Evolutionary conservation across 257 asterid species (phyloP), one percentile per base, ranked within the genome.

Genomic region (Mitragyna speciosa): DNA sequence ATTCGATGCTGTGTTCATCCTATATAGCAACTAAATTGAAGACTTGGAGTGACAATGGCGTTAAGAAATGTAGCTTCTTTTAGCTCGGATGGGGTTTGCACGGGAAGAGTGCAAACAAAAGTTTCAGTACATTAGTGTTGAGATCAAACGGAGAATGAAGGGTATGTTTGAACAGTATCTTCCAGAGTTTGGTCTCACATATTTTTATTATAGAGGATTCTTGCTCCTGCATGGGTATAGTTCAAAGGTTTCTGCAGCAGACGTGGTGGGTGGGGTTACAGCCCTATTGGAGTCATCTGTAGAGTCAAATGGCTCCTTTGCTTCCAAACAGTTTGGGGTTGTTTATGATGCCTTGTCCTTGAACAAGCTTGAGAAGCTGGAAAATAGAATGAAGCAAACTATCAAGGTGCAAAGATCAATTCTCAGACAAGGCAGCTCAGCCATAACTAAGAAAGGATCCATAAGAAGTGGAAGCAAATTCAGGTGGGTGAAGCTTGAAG

Each of bases 21-120:
- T 96, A 94, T 67, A 87, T 94, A 58, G 98, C 99, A 12, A 94
- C 99, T 70, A 94, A 96, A 73, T 78, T 96, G 73, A 96, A 94
- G 87, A 94, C 99, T 1, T 96, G 98, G 99, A 96, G 96, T 79
- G 98, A 92, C 86, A 93, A 90, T 47, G 98, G 99, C 76, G 79
- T 94, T 81, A 94, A 89, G 84, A 92, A 88, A 91, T 92, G 98
- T 96, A 90, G 84, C 97, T 96, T 75, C 97, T 96, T 82, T 84
- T 96, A 78, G 98, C 93, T 52, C 87, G 99, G 33, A 96, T 96
- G 98, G 98, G 99, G 69, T 96, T 92, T 80, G 95, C 98, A 12
- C 83, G 93, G 54, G 97, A 91, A 8, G 97, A 94, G 79, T 96
- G 98, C 93, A 96, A 91, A 63, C 99, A 96, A 81, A 92, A 96